phyloP scores from a whole-genome alignment of 2,329 filamentous ascomycete genomes.

The Colletotrichum higginsianum region DNA sequence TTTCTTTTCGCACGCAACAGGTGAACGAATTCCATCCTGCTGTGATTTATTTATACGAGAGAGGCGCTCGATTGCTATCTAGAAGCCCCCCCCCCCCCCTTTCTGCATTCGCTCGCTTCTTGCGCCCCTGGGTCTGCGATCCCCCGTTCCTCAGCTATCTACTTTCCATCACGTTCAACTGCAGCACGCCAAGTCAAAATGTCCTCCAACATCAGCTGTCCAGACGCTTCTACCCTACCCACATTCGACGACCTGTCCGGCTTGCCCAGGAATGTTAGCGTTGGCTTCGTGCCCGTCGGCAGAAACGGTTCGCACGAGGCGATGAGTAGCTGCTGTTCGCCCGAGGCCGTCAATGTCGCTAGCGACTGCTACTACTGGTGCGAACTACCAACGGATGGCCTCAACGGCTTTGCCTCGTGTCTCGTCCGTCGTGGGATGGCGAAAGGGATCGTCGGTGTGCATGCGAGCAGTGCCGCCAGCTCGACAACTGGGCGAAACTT shows the following conservation, averaged over 20 bases:
- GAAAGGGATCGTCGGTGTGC: constrained; percentile 1
- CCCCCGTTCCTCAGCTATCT: neutral
- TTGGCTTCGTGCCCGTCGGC: constrained; percentile 13
- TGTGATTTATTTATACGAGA: no score
- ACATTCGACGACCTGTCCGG: neutral
- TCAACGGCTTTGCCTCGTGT: constrained; percentile 7
- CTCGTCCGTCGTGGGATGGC: constrained; percentile 3
- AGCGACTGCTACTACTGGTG: constrained; percentile 22
- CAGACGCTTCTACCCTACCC: constrained; percentile 6
- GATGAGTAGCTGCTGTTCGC: constrained; percentile 9
- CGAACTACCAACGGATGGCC: constrained; percentile 8
- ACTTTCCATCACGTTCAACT: neutral
- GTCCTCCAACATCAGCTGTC: neutral
- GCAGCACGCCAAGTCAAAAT: neutral
- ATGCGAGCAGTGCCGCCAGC: constrained; percentile 1
- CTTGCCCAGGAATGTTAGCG: neutral
- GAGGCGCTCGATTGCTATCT: no score
- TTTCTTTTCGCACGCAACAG: no score
- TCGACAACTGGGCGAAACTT: neutral
- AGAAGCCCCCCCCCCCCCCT: no score
- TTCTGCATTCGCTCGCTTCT: neutral
- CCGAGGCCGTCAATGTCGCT: constrained; percentile 11
- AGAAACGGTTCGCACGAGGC: constrained; percentile 16
- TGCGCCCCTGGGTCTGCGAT: neutral
- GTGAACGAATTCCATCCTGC: no score